Conservation (phyloP, 495 filamentous ascomycete species). For the Aspergillus carlsbadensis region DNA sequence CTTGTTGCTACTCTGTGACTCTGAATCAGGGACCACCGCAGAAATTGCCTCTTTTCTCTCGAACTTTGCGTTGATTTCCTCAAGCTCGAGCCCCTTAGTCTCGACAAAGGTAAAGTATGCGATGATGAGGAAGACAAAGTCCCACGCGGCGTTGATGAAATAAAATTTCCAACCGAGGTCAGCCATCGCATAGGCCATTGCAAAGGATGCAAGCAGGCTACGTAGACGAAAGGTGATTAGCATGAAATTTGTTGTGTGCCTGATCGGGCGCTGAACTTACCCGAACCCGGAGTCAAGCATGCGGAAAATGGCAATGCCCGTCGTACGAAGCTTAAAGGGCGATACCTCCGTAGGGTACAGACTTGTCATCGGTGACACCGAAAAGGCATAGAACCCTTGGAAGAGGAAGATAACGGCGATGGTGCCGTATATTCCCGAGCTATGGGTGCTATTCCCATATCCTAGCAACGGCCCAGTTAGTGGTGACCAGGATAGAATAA, state of each 20-base stretch:
- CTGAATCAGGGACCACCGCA: neutral
- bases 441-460: neutral
- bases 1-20: neutral
- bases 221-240: too few species aligned
- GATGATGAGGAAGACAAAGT: neutral
- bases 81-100: neutral
- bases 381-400: conserved; percentile 1
- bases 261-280: too few species aligned
- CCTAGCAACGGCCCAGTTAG: neutral
- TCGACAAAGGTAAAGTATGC: neutral
- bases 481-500: neutral
- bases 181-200: neutral
- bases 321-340: neutral
- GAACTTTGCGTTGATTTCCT: neutral
- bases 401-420: conserved; percentile 3
- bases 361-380: neutral
- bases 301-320: neutral
- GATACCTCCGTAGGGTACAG: neutral
- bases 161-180: neutral
- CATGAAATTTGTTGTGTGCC: too few species aligned
- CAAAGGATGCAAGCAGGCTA: neutral
- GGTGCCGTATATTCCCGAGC: neutral
- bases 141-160: neutral
- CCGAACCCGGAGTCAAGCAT: neutral
- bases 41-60: neutral